Evolutionary conservation across 768 basidiomycete genomes (phyloP), one percentile per base, ranked within the genome.

Genomic region (Lentinula aciculospora): DNA sequence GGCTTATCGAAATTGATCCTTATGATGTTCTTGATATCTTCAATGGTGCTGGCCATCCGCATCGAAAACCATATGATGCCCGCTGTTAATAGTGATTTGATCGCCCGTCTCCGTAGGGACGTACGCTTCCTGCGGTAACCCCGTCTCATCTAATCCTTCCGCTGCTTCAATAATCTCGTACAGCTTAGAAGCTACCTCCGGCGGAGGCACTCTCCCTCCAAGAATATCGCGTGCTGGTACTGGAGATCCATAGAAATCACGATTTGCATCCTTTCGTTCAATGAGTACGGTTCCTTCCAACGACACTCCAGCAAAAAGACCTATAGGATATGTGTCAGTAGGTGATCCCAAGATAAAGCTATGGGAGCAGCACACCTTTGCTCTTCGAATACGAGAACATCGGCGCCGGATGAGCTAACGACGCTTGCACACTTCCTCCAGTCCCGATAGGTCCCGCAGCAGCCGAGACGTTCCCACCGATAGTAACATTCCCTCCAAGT

Each of bases 341-440:
- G 49, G 53, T 48, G 56, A 32, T 39, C 28, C n/a, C 40, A 21
- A 47, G 32, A 58, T 60, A 7, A 31, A 4, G 59, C 28, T n/a
- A 23, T 21, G 49, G 29, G 25, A 9, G 36, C 0, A 19, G 67
- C 81, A 58, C 63, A 92, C 93, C 94, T 74, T 94, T 95, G 12
- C 92, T 94, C 72, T 94, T 92, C 9, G 92, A 94, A 70, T 97
- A 96, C 61, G 91, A 93, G 73, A 97, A 99, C 92, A 98, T 95
- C 4, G 94, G 94, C 19, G 95, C 86, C 0, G 96, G 96, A 71
- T 95, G 92, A 4, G 94, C 92, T 40, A 96, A 76, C 2, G 84
- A 85, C 1, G 94, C 85, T 64, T 94, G 88, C 0, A 97, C 84
- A 59, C 90, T 89, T 3, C 91, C 96, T 4, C 95, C 95, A 0